Percentiles rank a stretch among this genome's conserved stretches.
These are phyloP conservation scores for Xerophyta viscosa DNA, from an alignment of 106 monocot species.

Conservation along the genomic window DNA sequence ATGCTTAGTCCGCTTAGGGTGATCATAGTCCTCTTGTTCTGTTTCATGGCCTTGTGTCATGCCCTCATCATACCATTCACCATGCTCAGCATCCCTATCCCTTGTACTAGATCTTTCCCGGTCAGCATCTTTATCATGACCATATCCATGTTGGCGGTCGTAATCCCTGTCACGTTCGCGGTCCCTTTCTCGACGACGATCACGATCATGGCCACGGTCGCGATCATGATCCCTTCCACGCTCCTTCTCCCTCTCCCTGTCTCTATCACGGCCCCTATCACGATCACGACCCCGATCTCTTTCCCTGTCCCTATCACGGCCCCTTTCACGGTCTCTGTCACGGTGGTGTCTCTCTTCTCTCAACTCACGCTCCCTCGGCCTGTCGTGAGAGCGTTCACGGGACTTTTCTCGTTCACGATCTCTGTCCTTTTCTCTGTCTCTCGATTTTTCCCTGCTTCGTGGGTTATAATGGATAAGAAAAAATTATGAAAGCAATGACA, in stretches of 20 bases:
- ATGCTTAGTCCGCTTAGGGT: slow-evolving; percentile 3
- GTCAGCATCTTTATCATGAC: slow-evolving; percentile 32
- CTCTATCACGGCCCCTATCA: slow-evolving; percentile 21
- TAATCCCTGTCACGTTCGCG: slow-evolving; percentile 25
- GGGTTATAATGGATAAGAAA: slow-evolving; percentile 4
- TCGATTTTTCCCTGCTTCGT: slow-evolving; percentile 60
- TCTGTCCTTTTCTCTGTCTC: slow-evolving; percentile 35
- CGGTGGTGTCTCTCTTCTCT: slow-evolving; percentile 13
- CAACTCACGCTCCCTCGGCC: slow-evolving; percentile 22
- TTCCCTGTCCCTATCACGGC: slow-evolving; percentile 28
- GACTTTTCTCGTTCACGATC: slow-evolving; percentile 9
- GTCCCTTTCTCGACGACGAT: slow-evolving; percentile 33
- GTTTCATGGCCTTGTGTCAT: slow-evolving; percentile 24
- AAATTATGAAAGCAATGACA: background rate
- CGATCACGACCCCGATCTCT: slow-evolving; percentile 42
- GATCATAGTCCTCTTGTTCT: slow-evolving; percentile 15
- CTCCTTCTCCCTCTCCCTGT: slow-evolving; percentile 37
- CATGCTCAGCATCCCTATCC: slow-evolving; percentile 22
- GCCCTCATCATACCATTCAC: slow-evolving; percentile 18
- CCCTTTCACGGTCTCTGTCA: slow-evolving; percentile 37
- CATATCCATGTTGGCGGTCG: slow-evolving; percentile 19
- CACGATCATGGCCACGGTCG: slow-evolving; percentile 18
- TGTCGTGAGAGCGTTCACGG: slow-evolving; percentile 16
- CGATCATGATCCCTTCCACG: slow-evolving; percentile 34
- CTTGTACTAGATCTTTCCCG: slow-evolving; percentile 13